A percentile compares a stretch with the other conserved stretches of the same genome.
phyloP scores from a whole-genome alignment of 768 basidiomycete species.

The Tephrocybe sp. region DNA sequence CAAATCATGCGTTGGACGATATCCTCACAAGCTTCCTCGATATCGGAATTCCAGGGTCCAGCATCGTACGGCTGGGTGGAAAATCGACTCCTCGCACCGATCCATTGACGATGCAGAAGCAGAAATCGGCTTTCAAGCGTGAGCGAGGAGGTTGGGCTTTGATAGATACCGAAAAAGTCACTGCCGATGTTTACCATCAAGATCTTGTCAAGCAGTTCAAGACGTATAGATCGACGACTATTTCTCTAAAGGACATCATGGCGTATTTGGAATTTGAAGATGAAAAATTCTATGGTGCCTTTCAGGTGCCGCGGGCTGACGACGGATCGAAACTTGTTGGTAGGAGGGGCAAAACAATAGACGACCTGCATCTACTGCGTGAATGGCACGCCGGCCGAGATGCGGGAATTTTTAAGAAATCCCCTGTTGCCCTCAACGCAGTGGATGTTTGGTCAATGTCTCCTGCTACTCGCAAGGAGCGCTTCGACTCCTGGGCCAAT shows the following conservation, averaged over 20 bases:
- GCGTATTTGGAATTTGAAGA: constrained; percentile 10
- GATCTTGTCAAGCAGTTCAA: neutral
- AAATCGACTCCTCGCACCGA: constrained; percentile 52
- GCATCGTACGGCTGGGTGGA: constrained; percentile 60
- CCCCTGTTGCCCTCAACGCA: neutral
- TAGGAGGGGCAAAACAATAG: neutral
- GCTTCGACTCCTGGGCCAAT: neutral
- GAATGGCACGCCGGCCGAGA: constrained; percentile 3
- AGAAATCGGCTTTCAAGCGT: constrained; percentile 25
- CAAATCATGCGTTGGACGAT: constrained; percentile 75
- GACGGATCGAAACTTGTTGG: constrained; percentile 2
- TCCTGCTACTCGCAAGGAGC: neutral
- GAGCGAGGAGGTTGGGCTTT: constrained; percentile 36
- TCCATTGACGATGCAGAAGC: constrained; percentile 42
- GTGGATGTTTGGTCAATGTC: constrained; percentile 10
- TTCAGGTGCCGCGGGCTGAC: neutral
- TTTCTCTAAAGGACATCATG: neutral
- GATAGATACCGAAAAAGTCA: constrained; percentile 40
- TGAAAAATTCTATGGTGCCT: neutral
- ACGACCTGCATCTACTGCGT: constrained; percentile 5
- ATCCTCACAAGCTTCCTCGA: constrained; percentile 63
- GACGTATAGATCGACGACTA: neutral
- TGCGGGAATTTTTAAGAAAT: constrained; percentile 2
- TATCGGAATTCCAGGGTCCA: constrained; percentile 50
- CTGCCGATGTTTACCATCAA: constrained; percentile 4